Percentiles rank a stretch among this genome's conserved stretches.
Evolutionary conservation across 352 stramenopile genomes (phyloP).

Genomic region (Phytophthora sansomeana): DNA sequence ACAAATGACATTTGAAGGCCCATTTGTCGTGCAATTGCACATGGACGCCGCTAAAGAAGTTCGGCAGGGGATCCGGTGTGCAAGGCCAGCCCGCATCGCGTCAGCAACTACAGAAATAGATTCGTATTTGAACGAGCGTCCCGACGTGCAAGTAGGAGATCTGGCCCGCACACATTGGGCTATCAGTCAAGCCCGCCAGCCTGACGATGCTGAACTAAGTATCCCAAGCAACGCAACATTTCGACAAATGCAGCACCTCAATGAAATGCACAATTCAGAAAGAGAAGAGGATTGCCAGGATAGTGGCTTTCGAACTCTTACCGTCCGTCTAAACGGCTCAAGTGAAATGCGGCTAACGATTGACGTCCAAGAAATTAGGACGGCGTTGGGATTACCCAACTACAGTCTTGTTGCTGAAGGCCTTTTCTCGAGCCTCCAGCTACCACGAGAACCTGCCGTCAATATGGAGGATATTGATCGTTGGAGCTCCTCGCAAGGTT

Average conservation of each 20-base stretch:
- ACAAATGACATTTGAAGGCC: no score
- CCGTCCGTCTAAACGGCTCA: constrained; percentile 5
- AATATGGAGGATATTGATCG: no score
- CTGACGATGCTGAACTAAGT: not conserved
- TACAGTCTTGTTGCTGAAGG: no score
- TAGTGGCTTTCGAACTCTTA: not conserved
- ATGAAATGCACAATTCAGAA: not conserved
- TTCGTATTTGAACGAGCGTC: not conserved
- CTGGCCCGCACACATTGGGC: constrained; percentile 21
- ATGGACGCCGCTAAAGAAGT: constrained; percentile 8
- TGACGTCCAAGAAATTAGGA: constrained; percentile 21
- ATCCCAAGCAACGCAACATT: not conserved
- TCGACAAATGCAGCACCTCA: constrained; percentile 7
- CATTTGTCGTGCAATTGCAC: not conserved
- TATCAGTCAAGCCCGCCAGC: constrained; percentile 12
- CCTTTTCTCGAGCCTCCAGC: no score
- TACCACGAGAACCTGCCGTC: no score
- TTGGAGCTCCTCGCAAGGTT: no score
- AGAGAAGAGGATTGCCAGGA: not conserved
- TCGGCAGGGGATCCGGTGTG: not conserved
- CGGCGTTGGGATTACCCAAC: no score
- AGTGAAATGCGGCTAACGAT: constrained; percentile 13
- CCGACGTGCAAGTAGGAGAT: constrained; percentile 11
- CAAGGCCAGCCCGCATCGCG: not conserved
- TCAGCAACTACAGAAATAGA: constrained; percentile 4